phyloP scores from a whole-genome alignment of 1,139 yeast genomes.

The Wickerhamomyces sp. region DNA sequence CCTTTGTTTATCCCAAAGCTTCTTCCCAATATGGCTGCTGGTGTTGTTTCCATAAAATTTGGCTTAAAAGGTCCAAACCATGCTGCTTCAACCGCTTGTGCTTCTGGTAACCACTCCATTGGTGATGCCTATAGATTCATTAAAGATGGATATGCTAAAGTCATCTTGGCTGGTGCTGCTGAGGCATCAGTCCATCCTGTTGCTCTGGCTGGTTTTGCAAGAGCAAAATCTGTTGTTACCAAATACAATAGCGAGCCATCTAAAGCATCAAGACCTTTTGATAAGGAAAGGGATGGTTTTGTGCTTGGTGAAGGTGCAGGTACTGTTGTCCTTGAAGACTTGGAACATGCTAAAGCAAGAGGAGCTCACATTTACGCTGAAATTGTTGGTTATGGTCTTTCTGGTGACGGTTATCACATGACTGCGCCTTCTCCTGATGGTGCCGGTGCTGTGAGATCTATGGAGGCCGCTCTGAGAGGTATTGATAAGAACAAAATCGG shows the following conservation, averaged over 20 bases:
- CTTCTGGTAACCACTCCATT: conserved; percentile 90
- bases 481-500: conserved; percentile 45
- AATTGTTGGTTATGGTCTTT: conserved; percentile 78
- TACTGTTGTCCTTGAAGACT: conserved; percentile 64
- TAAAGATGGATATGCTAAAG: conserved; percentile 72
- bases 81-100: conserved; percentile 91
- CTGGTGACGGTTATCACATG: conserved; percentile 90
- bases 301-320: conserved; percentile 95
- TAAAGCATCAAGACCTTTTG: conserved; percentile 85
- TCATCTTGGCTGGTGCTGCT: conserved; percentile 89
- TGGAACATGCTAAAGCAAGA: conserved; percentile 69
- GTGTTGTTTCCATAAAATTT: conserved; percentile 76
- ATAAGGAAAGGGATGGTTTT: conserved; percentile 71
- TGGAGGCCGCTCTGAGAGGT: conserved; percentile 62
- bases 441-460: conserved; percentile 78
- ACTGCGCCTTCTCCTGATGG: conserved; percentile 88
- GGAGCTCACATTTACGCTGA: conserved; percentile 73
- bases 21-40: conserved; percentile 91
- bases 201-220: conserved; percentile 84
- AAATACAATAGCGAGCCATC: conserved; percentile 55
- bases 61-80: conserved; percentile 83
- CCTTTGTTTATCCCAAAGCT: conserved; percentile 85
- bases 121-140: conserved; percentile 91
- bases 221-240: conserved; percentile 79
- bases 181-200: conserved; percentile 87